Base-by-base conservation (phyloP, 179 eudicot genomes). In the Dionaea muscipula region DNA sequence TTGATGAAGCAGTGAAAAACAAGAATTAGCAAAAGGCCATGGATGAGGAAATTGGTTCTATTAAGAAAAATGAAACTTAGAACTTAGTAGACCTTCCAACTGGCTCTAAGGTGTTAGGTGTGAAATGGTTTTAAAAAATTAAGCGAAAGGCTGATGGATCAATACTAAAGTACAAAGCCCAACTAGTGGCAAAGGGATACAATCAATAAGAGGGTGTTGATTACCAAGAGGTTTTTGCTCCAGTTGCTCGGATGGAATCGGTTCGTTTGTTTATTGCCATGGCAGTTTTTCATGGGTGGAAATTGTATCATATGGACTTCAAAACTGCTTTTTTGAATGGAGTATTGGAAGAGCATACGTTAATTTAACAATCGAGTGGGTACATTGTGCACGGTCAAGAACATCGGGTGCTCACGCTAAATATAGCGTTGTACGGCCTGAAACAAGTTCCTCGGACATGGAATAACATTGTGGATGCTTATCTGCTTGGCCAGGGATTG, bases 51-150 rank as follows among this genome's bases (percentile, higher is more conserved):
- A 54, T 54, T 1, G 4, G 20, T 12, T 17, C 28, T 1, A 54
- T 54, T 2, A 8, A 54, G 45, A 35, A 37, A 0, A 37, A 37
- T 20, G 28, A 14, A 2, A 54, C 2, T 7, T 47, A 15, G 51
- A 15, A 17, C 9, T 21, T 47, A 10, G 51, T 19, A 6, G 8
- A 2, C 11, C 23, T 18, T 17, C 1, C 22, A 3, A 53, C 3
- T 28, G 13, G 41, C 1, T n/a, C 15, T 17, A 51, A 53, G 16
- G 14, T 15, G 18, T 13, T 53, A 4, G 41, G 41, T 11, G 19
- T 53, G 7, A 53, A 53, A 27, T 37, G 58, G 46, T 17, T 54
- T 17, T 21, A 24, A 26, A 54, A 38, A 37, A 27, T 7, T 17
- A 37, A 54, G 28, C 10, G 11, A 22, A 54, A 54, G 14, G 27